Percentiles rank a stretch among this genome's conserved stretches.
phyloP scores from a whole-genome alignment of 208 protist species.

The Tritrichomonas musculus region DNA sequence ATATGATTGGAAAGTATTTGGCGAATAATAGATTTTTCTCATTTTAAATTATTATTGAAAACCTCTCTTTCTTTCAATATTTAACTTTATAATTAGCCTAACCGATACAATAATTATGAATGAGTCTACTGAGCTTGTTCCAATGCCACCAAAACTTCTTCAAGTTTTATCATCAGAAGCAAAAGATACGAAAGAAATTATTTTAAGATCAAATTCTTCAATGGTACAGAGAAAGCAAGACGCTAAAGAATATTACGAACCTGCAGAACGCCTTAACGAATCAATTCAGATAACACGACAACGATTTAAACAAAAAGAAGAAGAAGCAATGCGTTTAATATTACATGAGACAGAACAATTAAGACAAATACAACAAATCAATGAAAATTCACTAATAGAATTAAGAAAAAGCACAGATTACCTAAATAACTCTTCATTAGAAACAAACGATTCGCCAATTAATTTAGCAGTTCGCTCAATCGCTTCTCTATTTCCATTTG shows the following conservation, averaged over 20 bases:
- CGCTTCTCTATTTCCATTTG: not conserved
- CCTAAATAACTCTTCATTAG: not conserved
- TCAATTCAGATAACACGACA: not conserved
- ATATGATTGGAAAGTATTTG: conserved; percentile 45
- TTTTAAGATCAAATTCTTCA: not conserved
- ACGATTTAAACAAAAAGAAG: not conserved
- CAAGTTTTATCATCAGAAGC: not conserved
- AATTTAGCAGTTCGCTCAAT: not conserved
- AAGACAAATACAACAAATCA: not conserved
- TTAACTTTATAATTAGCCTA: no score
- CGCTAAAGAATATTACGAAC: not conserved
- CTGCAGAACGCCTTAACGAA: not conserved
- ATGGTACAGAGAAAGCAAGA: not conserved
- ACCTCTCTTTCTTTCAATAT: no score
- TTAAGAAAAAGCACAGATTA: not conserved
- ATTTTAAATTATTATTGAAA: no score
- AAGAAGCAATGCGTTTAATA: not conserved
- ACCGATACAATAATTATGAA: no score
- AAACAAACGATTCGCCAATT: not conserved
- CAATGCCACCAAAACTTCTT: no score
- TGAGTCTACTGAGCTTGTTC: no score
- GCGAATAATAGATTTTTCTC: conserved; percentile 40
- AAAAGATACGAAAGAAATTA: not conserved
- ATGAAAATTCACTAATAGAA: not conserved
- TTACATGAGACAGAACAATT: not conserved